These are phyloP conservation scores for Scutellaria barbata DNA, from an alignment of 257 asterid genomes.

Conservation along the genomic window DNA sequence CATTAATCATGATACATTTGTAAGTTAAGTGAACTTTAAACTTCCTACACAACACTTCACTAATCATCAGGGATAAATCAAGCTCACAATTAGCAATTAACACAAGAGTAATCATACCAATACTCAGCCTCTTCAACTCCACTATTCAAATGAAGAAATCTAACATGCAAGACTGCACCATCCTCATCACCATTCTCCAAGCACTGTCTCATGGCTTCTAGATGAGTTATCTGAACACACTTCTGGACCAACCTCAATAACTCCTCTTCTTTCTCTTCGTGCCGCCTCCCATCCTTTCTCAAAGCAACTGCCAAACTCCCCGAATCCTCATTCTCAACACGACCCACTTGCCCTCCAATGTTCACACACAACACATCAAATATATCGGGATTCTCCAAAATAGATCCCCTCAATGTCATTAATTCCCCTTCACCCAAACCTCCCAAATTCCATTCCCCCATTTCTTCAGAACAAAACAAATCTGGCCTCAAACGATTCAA, in stretches of 20 bases:
- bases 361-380: constrained; percentile 78
- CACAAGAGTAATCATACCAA: constrained; percentile 60
- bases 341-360: constrained; percentile 69
- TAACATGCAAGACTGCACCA: constrained; percentile 65
- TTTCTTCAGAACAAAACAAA: constrained; percentile 49
- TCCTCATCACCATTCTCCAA: constrained; percentile 63
- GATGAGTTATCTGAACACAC: constrained; percentile 75
- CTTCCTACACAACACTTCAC: background rate
- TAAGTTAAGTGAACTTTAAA: constrained; percentile 23
- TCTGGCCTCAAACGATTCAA: constrained; percentile 71
- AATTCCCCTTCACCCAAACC: constrained; percentile 63
- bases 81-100: constrained; percentile 20
- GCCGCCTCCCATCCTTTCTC: constrained; percentile 50
- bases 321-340: constrained; percentile 51
- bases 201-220: constrained; percentile 73
- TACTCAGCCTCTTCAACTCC: constrained; percentile 76
- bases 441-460: constrained; percentile 32
- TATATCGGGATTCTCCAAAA: constrained; percentile 63
- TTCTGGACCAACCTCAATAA: constrained; percentile 65
- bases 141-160: constrained; percentile 72
- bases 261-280: constrained; percentile 54
- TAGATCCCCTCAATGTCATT: constrained; percentile 56
- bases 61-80: constrained; percentile 33
- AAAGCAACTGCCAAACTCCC: constrained; percentile 67
- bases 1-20: constrained; percentile 11